Conservation (phyloP, 768 basidiomycete genomes). For the Leccinellum albellum region DNA sequence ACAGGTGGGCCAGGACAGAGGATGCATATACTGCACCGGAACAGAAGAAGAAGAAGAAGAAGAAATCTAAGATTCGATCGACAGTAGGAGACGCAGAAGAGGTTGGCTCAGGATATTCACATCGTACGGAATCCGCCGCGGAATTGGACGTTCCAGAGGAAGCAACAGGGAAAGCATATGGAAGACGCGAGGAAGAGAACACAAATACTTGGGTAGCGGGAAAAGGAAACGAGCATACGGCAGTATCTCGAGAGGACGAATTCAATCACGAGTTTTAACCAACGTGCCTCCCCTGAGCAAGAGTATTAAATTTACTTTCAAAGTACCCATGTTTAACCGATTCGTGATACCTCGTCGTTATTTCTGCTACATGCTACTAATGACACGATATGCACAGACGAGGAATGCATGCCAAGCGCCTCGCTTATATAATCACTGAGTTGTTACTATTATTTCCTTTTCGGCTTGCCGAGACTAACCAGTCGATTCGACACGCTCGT, state of each 20-base stretch:
- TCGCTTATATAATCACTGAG: background rate
- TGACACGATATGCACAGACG: no score
- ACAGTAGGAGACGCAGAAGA: conserved; percentile 35
- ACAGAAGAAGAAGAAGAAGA: conserved; percentile 55
- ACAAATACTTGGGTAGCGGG: background rate
- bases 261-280: conserved; percentile 65
- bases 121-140: conserved; percentile 33
- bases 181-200: conserved; percentile 19
- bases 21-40: conserved; percentile 61
- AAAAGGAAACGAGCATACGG: conserved; percentile 15
- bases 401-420: no score
- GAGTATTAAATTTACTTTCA: background rate
- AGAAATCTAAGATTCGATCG: conserved; percentile 53
- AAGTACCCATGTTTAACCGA: conserved; percentile 10
- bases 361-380: no score
- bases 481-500: no score
- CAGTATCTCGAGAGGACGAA: conserved; percentile 41
- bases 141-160: conserved; percentile 64
- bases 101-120: conserved; percentile 31
- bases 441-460: background rate
- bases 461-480: no score
- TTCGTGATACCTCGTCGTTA: background rate
- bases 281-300: background rate
- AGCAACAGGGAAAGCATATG: conserved; percentile 66
- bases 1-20: conserved; percentile 83